Percentiles rank a stretch among this genome's conserved stretches.
Evolutionary conservation across 495 filamentous ascomycete genomes (phyloP).

Genomic region (Geoglossum glabrum): DNA sequence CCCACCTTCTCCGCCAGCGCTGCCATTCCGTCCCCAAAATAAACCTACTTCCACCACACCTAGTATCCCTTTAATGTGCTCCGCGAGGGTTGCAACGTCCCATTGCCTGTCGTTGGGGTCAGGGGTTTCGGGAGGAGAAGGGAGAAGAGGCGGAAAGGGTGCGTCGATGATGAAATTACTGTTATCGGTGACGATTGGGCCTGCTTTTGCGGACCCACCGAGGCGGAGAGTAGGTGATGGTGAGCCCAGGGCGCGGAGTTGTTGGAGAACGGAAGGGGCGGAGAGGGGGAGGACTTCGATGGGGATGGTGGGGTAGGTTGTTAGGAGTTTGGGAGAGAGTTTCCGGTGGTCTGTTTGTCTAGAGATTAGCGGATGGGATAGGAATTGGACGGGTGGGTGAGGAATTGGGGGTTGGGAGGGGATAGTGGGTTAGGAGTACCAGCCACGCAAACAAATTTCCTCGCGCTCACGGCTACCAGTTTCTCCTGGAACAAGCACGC

Average conservation of each 20-base stretch:
- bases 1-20: constrained; percentile 38
- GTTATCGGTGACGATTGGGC: constrained; percentile 81
- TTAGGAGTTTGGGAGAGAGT: constrained; percentile 54
- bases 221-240: constrained; percentile 44
- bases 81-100: constrained; percentile 57
- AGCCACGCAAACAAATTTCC: constrained; percentile 84
- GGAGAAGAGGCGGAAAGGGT: constrained; percentile 52
- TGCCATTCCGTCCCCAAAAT: constrained; percentile 61
- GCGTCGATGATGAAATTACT: constrained; percentile 87
- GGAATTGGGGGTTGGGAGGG: neutral
- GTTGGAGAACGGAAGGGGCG: constrained; percentile 44
- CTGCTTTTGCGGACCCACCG: constrained; percentile 47
- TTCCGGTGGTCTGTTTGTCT: constrained; percentile 65
- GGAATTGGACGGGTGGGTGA: constrained; percentile 3
- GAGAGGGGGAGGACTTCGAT: constrained; percentile 84
- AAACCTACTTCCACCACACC: constrained; percentile 86
- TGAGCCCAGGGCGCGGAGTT: constrained; percentile 50
- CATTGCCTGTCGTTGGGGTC: constrained; percentile 16
- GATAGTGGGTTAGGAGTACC: constrained; percentile 24
- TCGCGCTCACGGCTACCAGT: constrained; percentile 66
- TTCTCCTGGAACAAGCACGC: constrained; percentile 98
- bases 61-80: constrained; percentile 54
- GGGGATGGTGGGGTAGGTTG: constrained; percentile 64
- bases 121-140: too few species aligned
- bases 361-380: too few species aligned